Conservation (phyloP, 345 rosid species). For the Moricandia arvensis region DNA sequence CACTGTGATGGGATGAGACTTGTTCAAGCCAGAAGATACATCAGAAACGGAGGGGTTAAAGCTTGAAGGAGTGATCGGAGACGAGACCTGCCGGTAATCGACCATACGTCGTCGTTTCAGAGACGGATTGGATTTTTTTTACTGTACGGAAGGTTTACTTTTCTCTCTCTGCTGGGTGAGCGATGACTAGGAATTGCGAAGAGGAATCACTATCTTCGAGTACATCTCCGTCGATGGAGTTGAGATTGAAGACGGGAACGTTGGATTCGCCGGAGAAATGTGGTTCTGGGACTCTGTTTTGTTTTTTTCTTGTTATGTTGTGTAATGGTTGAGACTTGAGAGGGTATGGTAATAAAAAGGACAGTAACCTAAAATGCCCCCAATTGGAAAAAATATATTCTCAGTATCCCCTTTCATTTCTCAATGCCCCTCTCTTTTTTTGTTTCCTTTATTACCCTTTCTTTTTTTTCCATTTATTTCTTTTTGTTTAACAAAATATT, state of each 20-base stretch:
- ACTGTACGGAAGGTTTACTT: background rate
- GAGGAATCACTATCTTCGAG: too few relatives aligned
- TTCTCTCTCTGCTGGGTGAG: too few relatives aligned
- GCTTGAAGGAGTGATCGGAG: conserved; percentile 33
- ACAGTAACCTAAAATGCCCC: too few relatives aligned
- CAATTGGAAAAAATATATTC: too few relatives aligned
- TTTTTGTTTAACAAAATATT: too few relatives aligned
- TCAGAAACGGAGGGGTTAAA: conserved; percentile 14
- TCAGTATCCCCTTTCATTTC: too few relatives aligned
- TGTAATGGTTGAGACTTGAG: background rate
- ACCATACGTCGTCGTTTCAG: conserved; percentile 30
- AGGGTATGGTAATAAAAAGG: background rate
- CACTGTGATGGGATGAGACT: conserved; percentile 6
- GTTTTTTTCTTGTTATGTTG: background rate
- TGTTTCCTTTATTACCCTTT: too few relatives aligned
- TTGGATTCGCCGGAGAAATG: conserved; percentile 25
- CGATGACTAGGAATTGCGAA: too few relatives aligned
- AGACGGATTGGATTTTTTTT: background rate
- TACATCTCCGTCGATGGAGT: background rate
- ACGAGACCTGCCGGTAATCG: conserved; percentile 36
- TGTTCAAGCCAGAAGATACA: conserved; percentile 27
- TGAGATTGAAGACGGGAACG: background rate
- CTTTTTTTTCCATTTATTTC: too few relatives aligned
- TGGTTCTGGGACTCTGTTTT: too few relatives aligned
- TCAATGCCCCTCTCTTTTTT: too few relatives aligned